Percentiles rank a stretch among this genome's conserved stretches.
Conservation (phyloP, 106 monocot species). For the Vanilla planifolia region DNA sequence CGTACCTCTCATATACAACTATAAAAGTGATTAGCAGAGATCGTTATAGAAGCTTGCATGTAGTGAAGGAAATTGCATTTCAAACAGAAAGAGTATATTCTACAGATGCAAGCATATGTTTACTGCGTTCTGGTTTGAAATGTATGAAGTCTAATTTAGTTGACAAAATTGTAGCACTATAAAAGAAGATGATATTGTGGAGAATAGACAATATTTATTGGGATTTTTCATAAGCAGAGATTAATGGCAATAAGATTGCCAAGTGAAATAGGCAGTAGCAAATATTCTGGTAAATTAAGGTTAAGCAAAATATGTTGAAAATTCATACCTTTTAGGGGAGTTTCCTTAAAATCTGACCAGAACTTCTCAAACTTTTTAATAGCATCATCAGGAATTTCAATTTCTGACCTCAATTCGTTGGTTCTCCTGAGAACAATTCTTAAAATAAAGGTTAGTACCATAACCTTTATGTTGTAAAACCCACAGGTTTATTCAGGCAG, state of each 20-base stretch:
- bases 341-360: constrained; percentile 63
- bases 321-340: constrained; percentile 65
- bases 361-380: constrained; percentile 76
- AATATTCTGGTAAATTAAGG: background rate
- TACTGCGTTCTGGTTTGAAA: background rate
- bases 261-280: background rate
- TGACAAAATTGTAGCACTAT: background rate
- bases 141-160: background rate
- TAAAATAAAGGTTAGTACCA: constrained; percentile 1
- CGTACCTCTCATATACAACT: too few species aligned
- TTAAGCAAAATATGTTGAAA: constrained; percentile 6
- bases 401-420: constrained; percentile 85
- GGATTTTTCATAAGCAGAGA: background rate
- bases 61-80: too few species aligned
- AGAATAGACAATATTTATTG: background rate
- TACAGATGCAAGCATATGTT: background rate
- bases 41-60: too few species aligned
- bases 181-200: background rate
- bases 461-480: too few species aligned
- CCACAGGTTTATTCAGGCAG: too few species aligned
- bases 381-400: constrained; percentile 73
- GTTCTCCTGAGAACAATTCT: constrained; percentile 45
- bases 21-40: too few species aligned
- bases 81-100: background rate
- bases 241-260: background rate